Percentiles rank a stretch among this genome's conserved stretches.
These are phyloP conservation scores for Phoma sp. DNA, from an alignment of 2,329 filamentous ascomycete species.

Conservation along the genomic window DNA sequence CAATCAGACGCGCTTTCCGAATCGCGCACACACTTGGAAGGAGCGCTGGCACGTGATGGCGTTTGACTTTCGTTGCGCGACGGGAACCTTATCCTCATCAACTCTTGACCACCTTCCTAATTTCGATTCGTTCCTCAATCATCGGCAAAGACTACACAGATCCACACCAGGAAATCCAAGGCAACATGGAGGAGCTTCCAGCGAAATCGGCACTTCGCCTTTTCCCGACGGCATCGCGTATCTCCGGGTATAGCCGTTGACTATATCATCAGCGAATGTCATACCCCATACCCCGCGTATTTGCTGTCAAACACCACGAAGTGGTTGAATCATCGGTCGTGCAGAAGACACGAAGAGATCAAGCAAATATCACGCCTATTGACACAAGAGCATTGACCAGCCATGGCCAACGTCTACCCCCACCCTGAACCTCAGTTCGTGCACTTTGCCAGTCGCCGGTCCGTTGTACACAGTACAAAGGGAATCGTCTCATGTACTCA, in stretches of 20 bases:
- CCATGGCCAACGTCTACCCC: slow-evolving; percentile 55
- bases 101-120: slow-evolving; percentile 21
- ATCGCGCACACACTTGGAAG: slow-evolving; percentile 20
- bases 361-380: not conserved
- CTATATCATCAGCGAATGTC: slow-evolving; percentile 14
- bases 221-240: slow-evolving; percentile 27
- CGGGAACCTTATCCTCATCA: slow-evolving; percentile 2
- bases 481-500: slow-evolving; percentile 92
- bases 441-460: slow-evolving; percentile 79
- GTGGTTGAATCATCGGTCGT: not conserved
- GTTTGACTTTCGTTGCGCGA: not conserved
- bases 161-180: slow-evolving; percentile 16
- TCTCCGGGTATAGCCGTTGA: slow-evolving; percentile 39
- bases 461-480: slow-evolving; percentile 90
- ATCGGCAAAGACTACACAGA: not conserved
- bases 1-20: slow-evolving; percentile 32
- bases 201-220: slow-evolving; percentile 32
- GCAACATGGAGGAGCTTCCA: slow-evolving; percentile 12
- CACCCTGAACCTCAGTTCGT: slow-evolving; percentile 60
- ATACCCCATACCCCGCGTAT: slow-evolving; percentile 11
- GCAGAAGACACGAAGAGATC: not conserved
- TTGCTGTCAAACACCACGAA: not conserved
- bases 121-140: slow-evolving; percentile 1
- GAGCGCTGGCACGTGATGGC: slow-evolving; percentile 37
- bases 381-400: not conserved